Percentiles rank a stretch among this genome's conserved stretches.
These are phyloP conservation scores for Aspergillus sparsus DNA, from an alignment of 495 filamentous ascomycete species.

Conservation along the genomic window DNA sequence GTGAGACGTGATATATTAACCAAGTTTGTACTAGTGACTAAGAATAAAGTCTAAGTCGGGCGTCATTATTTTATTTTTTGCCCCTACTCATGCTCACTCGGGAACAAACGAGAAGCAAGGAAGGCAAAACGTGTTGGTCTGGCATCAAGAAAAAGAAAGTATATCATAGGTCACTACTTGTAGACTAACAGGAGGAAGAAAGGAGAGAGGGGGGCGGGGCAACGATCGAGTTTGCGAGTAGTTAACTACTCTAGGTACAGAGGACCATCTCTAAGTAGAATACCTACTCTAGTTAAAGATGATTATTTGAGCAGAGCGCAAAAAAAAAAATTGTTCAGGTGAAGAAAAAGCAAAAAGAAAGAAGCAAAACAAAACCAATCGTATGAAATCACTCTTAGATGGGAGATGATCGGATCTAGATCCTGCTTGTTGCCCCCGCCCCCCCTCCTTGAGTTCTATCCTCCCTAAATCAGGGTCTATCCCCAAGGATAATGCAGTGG, in stretches of 20 bases:
- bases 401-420: conserved; percentile 1
- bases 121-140: conserved; percentile 11
- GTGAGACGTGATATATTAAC: background rate
- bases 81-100: background rate
- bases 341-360: background rate
- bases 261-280: no score
- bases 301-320: no score
- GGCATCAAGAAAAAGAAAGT: conserved; percentile 11
- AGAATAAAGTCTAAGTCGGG: background rate
- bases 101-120: background rate
- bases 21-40: background rate
- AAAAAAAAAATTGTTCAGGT: no score
- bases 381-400: background rate
- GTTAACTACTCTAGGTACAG: no score
- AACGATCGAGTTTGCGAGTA: no score
- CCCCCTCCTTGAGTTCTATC: no score
- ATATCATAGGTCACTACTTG: background rate
- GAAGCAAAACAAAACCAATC: background rate
- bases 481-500: no score
- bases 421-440: background rate
- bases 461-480: no score
- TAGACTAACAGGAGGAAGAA: no score
- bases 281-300: no score
- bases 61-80: background rate
- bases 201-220: no score